phyloP scores from a whole-genome alignment of 78 protist genomes.

The Emiliania huxleyi region DNA sequence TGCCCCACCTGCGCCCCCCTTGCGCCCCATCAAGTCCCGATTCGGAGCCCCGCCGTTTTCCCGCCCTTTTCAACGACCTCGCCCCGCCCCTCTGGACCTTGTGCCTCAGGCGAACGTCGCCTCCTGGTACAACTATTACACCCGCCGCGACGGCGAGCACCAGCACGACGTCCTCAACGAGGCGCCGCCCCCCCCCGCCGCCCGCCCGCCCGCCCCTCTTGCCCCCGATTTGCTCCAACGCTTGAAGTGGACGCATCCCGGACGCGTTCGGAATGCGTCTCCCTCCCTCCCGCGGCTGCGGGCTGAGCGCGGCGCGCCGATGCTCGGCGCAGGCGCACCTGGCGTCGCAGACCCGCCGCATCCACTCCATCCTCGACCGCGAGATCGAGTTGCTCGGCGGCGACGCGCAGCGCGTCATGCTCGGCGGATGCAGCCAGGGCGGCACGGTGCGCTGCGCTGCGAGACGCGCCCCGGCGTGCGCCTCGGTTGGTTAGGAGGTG shows the following conservation, averaged over 20 bases:
- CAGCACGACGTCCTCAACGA: neutral
- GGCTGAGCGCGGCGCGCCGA: too few relatives aligned
- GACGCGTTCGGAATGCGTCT: too few relatives aligned
- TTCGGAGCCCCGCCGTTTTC: too few relatives aligned
- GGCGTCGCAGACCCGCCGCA: neutral
- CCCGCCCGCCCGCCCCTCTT: neutral
- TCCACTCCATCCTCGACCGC: neutral
- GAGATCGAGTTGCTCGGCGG: neutral
- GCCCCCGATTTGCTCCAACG: neutral
- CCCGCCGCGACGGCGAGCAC: neutral
- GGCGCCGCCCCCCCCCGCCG: neutral
- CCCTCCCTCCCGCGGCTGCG: too few relatives aligned
- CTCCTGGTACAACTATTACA: neutral
- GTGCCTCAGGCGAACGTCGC: neutral
- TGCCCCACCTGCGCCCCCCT: neutral
- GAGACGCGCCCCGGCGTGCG: neutral
- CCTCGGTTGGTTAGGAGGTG: too few relatives aligned
- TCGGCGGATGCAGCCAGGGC: neutral
- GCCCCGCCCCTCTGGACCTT: neutral
- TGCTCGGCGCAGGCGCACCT: neutral
- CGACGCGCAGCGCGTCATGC: neutral
- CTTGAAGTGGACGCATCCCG: too few relatives aligned
- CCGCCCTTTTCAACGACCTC: too few relatives aligned
- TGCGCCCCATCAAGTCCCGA: neutral
- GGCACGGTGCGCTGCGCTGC: neutral